A percentile compares a stretch with the other conserved stretches of the same genome.
These are phyloP conservation scores for Teratosphaeria zuluensis DNA, from an alignment of 2,329 filamentous ascomycete genomes.

Conservation along the genomic window DNA sequence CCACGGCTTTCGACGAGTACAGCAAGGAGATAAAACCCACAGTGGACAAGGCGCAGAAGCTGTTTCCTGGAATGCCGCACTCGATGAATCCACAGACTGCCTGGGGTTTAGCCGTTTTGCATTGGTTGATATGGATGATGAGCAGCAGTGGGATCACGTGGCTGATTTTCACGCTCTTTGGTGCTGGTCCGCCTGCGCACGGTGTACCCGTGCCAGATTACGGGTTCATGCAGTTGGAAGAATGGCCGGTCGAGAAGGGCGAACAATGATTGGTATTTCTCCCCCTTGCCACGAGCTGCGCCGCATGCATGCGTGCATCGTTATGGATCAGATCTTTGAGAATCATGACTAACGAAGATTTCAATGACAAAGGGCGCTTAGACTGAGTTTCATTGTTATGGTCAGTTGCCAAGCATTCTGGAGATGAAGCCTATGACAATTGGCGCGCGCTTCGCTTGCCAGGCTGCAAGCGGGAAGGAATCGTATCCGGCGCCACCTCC, in stretches of 20 bases:
- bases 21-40: constrained; percentile 12
- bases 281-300: neutral
- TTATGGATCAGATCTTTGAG: neutral
- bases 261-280: neutral
- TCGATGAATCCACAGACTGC: constrained; percentile 4
- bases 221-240: neutral
- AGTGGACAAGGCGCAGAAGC: constrained; percentile 13
- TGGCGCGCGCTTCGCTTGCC: neutral
- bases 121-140: neutral
- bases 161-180: neutral
- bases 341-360: neutral
- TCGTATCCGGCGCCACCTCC: neutral
- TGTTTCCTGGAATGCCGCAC: constrained; percentile 4
- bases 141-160: neutral
- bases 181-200: constrained; percentile 1
- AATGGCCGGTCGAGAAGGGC: neutral
- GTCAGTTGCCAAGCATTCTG: neutral
- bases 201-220: neutral
- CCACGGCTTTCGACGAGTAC: constrained; percentile 10
- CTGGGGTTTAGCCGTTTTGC: constrained; percentile 5
- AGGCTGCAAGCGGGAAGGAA: neutral
- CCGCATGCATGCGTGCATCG: neutral
- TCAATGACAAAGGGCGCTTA: neutral
- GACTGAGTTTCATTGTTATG: neutral
- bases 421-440: neutral